Evolutionary conservation across 768 basidiomycete species (phyloP), one percentile per base, ranked within the genome.

Genomic region (Neoboletus magnificus): DNA sequence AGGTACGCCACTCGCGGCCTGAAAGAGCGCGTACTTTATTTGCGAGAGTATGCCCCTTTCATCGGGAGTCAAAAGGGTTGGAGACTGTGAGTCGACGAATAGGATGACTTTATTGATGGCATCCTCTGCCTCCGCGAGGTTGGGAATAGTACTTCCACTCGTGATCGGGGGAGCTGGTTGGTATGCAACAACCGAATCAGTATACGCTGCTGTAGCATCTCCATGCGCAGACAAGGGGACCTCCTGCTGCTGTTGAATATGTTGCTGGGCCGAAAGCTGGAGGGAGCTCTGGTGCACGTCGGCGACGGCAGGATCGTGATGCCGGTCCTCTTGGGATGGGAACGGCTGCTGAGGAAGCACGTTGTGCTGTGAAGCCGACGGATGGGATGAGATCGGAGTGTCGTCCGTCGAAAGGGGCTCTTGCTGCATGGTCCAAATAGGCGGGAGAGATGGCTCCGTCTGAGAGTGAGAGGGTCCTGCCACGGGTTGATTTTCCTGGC

Each of bases 1-100:
- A 63, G 54, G 73, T 16, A 74, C 70, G 15, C 71, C 70, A 20
- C 73, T 72, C 33, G 61, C 76, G 36, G 75, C 73, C 58, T 82
- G 79, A 63, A 84, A 83, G 54, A 86, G 72, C 20, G 77, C 77
- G 49, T 69, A 73, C 68, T 83, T 84, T 62, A 85, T 73, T 45
- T 76, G 72, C 20, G 67, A 58, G 41, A 86, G 79, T 27, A 65
- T 66, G 48, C 67, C 67, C 43, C 76, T 76, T 61, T 79, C 79
- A 48, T 64, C 69, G 9, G 52, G 48, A 37, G 64, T 67, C 58
- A 77, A 55, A 8, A 74, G 57, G 22, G 62, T 43, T 10, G 66
- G 66, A 39, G 64, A 60, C 46, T 72, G 74, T 32, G 73, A 69
- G 65, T 85, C 80, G 57, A 85, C 66, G 57, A 78, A 87, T 13